Conservation (phyloP, 305 asterid genomes). For the Fraxinus greggii region DNA sequence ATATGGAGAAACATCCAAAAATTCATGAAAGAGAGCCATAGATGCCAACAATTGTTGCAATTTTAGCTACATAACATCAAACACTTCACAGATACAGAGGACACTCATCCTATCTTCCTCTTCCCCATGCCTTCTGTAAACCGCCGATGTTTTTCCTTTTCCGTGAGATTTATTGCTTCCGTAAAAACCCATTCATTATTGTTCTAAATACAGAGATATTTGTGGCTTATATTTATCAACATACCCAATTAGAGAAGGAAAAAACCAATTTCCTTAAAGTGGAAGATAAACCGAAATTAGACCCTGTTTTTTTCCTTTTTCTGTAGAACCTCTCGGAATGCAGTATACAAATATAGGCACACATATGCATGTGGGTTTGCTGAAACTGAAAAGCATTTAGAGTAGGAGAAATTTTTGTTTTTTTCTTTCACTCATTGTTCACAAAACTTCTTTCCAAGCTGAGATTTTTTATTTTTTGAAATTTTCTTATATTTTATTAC, state of each 20-base stretch:
- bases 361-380: background rate
- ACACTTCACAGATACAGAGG: background rate
- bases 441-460: background rate
- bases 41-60: conserved; percentile 17
- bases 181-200: background rate
- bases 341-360: background rate
- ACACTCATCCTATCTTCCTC: background rate
- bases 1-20: conserved; percentile 9
- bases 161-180: background rate
- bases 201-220: background rate
- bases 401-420: background rate
- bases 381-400: background rate
- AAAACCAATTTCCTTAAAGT: conserved; percentile 10
- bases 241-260: background rate
- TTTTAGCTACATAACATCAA: conserved; percentile 20
- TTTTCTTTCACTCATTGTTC: background rate
- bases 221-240: background rate
- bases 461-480: background rate
- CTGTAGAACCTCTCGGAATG: background rate
- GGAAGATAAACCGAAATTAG: background rate
- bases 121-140: background rate
- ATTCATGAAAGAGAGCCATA: conserved; percentile 4
- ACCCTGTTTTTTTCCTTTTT: background rate
- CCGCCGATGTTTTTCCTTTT: background rate
- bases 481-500: background rate